Conservation (phyloP, 352 stramenopile species). For the Globisporangium canariense region DNA sequence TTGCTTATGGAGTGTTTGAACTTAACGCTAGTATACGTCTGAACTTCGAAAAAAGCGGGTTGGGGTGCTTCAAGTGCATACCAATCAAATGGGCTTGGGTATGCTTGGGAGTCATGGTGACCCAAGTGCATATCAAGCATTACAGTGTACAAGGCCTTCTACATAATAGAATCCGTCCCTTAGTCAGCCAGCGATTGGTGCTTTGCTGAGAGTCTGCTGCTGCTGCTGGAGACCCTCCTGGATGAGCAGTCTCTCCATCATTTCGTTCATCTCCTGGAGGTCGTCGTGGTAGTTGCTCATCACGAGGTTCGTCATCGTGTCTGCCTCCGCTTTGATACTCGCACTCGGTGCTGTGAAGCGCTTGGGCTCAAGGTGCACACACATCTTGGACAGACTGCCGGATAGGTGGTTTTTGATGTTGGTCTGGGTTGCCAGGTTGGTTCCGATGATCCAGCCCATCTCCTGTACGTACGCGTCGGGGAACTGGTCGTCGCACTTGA, state of each 20-base stretch:
- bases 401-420: not conserved
- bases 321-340: conserved; percentile 23
- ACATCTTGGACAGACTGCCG: not conserved
- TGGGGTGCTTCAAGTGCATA: no score
- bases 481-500: conserved; percentile 8
- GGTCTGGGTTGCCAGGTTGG: not conserved
- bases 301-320: conserved; percentile 49
- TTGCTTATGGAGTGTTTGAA: no score
- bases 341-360: not conserved
- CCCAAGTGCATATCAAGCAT: no score
- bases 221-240: conserved; percentile 27
- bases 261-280: conserved; percentile 42
- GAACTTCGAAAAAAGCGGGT: no score
- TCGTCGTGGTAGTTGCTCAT: conserved; percentile 57
- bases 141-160: no score
- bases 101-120: no score
- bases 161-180: no score
- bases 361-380: conserved; percentile 14
- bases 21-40: no score
- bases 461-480: conserved; percentile 10
- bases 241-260: conserved; percentile 52
- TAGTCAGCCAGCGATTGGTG: not conserved
- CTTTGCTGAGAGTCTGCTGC: not conserved
- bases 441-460: not conserved
- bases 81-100: no score